Percentiles rank a stretch among this genome's conserved stretches.
phyloP scores from a whole-genome alignment of 1,284 basidiomycete genomes.

The Apiotrichum sp. region DNA sequence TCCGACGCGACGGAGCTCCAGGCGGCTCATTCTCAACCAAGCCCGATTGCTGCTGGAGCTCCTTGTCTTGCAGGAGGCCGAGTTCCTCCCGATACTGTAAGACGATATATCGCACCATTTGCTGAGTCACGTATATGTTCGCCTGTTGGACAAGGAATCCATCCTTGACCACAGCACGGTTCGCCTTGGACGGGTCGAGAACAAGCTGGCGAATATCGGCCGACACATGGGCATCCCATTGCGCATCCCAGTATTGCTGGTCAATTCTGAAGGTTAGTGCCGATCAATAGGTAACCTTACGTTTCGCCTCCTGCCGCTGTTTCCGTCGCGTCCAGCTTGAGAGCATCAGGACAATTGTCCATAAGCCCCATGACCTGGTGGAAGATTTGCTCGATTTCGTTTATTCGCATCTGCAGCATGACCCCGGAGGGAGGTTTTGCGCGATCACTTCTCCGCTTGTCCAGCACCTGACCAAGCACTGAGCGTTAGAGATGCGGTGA shows the following conservation, averaged over 20 bases:
- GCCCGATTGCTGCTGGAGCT: constrained; percentile 6
- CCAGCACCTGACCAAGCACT: constrained; percentile 37
- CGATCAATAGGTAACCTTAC: constrained; percentile 6
- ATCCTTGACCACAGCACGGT: constrained; percentile 70
- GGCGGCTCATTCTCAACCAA: constrained; percentile 24
- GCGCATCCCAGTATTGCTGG: constrained; percentile 12
- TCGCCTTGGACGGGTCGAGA: constrained; percentile 70
- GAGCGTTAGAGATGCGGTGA: not conserved
- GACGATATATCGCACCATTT: constrained; percentile 81
- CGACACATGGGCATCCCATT: constrained; percentile 51
- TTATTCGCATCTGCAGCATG: constrained; percentile 34
- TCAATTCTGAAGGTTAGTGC: constrained; percentile 20
- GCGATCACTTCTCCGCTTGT: constrained; percentile 34
- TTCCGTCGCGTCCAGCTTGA: constrained; percentile 27
- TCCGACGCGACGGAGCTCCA: constrained; percentile 51
- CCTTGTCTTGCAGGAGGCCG: constrained; percentile 49
- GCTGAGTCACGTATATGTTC: constrained; percentile 81
- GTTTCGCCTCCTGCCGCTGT: constrained; percentile 14
- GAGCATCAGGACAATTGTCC: constrained; percentile 36
- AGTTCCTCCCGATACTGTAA: constrained; percentile 82
- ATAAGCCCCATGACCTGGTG: constrained; percentile 38
- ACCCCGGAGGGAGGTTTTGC: constrained; percentile 31
- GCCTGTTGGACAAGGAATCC: constrained; percentile 82
- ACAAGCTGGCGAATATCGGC: constrained; percentile 82
- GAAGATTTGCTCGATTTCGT: constrained; percentile 37